Base-by-base conservation (phyloP, 805 yeast species). In the Tetrapisispora phaffii region DNA sequence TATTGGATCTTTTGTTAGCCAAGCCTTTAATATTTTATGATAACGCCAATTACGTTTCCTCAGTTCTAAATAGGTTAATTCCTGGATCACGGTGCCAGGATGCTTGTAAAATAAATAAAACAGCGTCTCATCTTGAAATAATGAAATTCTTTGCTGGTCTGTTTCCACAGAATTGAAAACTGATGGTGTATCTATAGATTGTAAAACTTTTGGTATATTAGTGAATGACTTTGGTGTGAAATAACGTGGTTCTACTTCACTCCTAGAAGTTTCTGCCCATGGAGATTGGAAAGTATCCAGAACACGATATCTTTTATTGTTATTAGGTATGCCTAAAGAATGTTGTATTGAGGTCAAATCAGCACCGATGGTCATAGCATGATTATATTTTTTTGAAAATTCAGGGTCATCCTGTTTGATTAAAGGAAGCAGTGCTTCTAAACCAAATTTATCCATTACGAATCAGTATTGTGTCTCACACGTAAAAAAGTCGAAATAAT, bases 11-110 rank as follows among this genome's bases (percentile, higher is more conserved):
- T 93, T 93, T 12, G 98, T 93, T 47, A 93, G 69, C 98, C 98
- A 93, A 42, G 93, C 88, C 68, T 89, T 94, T 46, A 93, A 75
- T 49, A 87, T 95, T 67, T 88, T 90, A 67, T 93, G 98, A 59
- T 85, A 93, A 53, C 97, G 76, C 99, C 99, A 93, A 66, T 90
- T 93, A 56, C 98, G 75, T 50, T 80, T 80, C 56, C 87, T 86
- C 54, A 93, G 74, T 63, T 90, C 97, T 47, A 90, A 73, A 6
- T 97, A 94, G 4, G 95, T 94, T 46, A 88, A 76, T 62, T 93
- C 98, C 65, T 93, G 99, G 61, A 90, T 71, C 4, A 87, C 79
- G 60, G 93, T 97, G 44, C 87, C 80, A 5, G 98, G 96, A 70
- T 81, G 87, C 52, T 94, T 85, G 65, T 93, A 93, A 62, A 93